Base-by-base conservation (phyloP, 352 stramenopile genomes). In the Poterioochromonas sp. region DNA sequence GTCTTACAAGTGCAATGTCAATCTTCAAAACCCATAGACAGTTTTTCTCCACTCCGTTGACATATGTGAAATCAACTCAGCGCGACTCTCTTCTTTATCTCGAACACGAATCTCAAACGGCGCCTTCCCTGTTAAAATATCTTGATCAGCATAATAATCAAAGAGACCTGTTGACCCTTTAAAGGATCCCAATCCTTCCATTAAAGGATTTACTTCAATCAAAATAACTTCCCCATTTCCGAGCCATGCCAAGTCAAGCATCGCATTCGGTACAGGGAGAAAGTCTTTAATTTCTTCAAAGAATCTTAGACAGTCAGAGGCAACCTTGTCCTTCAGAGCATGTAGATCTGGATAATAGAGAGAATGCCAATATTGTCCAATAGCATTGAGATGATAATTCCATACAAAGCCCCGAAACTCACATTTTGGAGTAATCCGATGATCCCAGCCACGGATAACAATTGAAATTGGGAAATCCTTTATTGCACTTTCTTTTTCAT, bases 131-230 rank as follows among this genome's bases (percentile, higher is more conserved):
- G 58, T 68, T 40, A 68, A 37, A 5, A 68, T 26, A 8, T 34
- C 58, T 39, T 68, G 15, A 68, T 68, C 58, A 15, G 5, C 34
- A 40, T 68, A 68, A 37, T 39, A 68, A 26, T 68, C 58, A 26
- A 68, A 68, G 26, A 68, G 58, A n/a, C 58, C 58, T n/a, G 58
- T 68, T n/a, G 58, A 68, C 29, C 58, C 58, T 32, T 68, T 68
- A 40, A 68, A 68, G 26, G 58, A 68, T 18, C 58, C 58, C 11
- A 68, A 26, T 68, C 58, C 58, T 68, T 68, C 58, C 58, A 68
- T 68, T 26, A 68, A 40, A 68, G 58, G 58, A 68, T 68, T 68
- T 11, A 68, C 58, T 68, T 68, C 58, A 32, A 68, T 40, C 15
- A 68, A 26, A 15, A 68, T 11, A 32, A 68, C 58, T 35, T 68